Evolutionary conservation across 2,329 filamentous ascomycete species (phyloP).

Genomic region (Orbilia oligospora): DNA sequence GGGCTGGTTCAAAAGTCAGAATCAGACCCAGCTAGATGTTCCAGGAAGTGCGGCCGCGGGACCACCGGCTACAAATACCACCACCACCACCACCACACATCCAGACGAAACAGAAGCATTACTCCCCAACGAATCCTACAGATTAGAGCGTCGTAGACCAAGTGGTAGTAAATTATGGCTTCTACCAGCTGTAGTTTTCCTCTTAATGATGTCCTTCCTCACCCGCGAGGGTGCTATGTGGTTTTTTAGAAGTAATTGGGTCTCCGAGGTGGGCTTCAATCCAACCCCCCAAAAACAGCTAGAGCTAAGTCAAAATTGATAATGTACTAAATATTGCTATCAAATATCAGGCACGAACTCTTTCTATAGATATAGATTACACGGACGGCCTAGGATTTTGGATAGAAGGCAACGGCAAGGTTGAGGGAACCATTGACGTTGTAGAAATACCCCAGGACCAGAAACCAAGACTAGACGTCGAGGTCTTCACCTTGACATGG

Average conservation of each 20-base stretch:
- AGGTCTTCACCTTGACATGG: slow-evolving; percentile 46
- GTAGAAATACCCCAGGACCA: slow-evolving; percentile 24
- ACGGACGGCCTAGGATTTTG: slow-evolving; percentile 38
- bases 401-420: slow-evolving; percentile 48
- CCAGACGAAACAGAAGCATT: slow-evolving; percentile 31
- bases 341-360: slow-evolving; percentile 3
- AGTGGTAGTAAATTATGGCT: slow-evolving; percentile 52
- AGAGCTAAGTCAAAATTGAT: too few relatives aligned
- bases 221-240: slow-evolving; percentile 41
- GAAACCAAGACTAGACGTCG: slow-evolving; percentile 28
- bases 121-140: slow-evolving; percentile 49
- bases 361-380: slow-evolving; percentile 36
- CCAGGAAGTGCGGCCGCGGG: background rate
- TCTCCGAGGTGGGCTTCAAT: slow-evolving; percentile 33
- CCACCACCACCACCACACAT: background rate
- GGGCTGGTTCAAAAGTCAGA: slow-evolving; percentile 29
- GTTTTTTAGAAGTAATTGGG: slow-evolving; percentile 38
- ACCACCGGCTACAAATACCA: background rate
- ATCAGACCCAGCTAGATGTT: background rate
- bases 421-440: slow-evolving; percentile 39
- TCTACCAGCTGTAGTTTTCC: slow-evolving; percentile 45
- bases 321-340: background rate
- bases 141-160: slow-evolving; percentile 32
- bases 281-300: background rate
- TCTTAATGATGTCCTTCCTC: slow-evolving; percentile 51